Evolutionary conservation across 768 basidiomycete genomes (phyloP).

Genomic region (Chlorophyllum brunneum): DNA sequence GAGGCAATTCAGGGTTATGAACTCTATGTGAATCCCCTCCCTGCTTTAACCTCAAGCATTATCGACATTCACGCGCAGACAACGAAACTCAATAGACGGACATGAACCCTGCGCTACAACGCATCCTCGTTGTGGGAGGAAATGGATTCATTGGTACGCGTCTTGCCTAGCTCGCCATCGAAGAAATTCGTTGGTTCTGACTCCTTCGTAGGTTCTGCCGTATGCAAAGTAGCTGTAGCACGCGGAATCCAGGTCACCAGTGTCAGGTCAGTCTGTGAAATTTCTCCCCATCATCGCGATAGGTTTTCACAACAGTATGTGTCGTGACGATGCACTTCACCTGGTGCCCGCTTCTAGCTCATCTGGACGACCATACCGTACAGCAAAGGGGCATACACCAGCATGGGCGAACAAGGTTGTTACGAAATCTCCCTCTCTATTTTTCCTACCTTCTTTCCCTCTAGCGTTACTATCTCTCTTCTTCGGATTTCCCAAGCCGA

Average conservation of each 20-base stretch:
- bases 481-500: neutral
- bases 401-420: conserved; percentile 77
- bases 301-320: neutral
- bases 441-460: conserved; percentile 16
- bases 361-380: conserved; percentile 80
- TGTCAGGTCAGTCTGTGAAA: conserved; percentile 58
- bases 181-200: conserved; percentile 11
- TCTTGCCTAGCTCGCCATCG: conserved; percentile 4
- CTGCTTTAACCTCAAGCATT: neutral
- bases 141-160: conserved; percentile 89
- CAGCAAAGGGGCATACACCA: conserved; percentile 87
- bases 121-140: conserved; percentile 93
- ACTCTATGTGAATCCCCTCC: conserved; percentile 4
- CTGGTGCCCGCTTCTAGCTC: conserved; percentile 45
- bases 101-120: conserved; percentile 40
- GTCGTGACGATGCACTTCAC: neutral
- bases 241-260: conserved; percentile 86
- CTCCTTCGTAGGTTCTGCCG: conserved; percentile 70
- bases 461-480: neutral
- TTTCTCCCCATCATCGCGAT: neutral
- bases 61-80: neutral
- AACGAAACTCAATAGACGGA: conserved; percentile 1
- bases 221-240: conserved; percentile 84
- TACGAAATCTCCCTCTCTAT: conserved; percentile 8
- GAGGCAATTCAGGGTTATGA: neutral